Conservation (phyloP, 2,329 filamentous ascomycete genomes). For the Hypocrella siamensis region DNA sequence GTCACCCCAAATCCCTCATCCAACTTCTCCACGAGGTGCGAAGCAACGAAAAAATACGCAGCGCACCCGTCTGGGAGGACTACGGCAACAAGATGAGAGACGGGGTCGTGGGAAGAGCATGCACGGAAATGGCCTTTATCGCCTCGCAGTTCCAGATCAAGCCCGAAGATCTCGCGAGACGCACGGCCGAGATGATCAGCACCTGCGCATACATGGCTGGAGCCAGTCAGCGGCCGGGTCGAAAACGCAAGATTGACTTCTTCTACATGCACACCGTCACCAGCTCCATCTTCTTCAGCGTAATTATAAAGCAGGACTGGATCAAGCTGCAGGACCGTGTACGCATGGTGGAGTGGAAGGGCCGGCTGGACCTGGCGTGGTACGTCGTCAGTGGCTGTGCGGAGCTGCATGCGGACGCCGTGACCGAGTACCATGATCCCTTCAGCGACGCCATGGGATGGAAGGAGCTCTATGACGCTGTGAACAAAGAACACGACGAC, state of each 20-base stretch:
- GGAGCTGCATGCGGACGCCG: constrained; percentile 7
- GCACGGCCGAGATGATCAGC: constrained; percentile 16
- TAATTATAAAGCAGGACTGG: constrained; percentile 15
- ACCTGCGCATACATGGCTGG: constrained; percentile 8
- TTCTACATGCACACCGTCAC: constrained; percentile 27
- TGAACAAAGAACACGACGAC: constrained; percentile 14
- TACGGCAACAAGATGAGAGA: not conserved
- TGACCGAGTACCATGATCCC: constrained; percentile 7
- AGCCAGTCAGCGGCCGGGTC: constrained; percentile 34
- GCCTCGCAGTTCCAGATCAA: constrained; percentile 31
- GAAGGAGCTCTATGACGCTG: constrained; percentile 10
- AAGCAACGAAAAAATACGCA: not conserved
- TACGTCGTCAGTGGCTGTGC: constrained; percentile 44
- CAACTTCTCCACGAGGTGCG: not conserved
- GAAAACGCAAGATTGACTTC: constrained; percentile 51
- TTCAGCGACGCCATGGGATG: constrained; percentile 10
- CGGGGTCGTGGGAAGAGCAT: constrained; percentile 28
- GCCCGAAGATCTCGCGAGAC: constrained; percentile 21
- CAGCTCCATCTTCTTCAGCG: constrained; percentile 14
- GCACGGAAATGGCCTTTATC: constrained; percentile 36
- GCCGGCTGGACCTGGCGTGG: constrained; percentile 42
- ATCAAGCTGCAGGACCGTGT: constrained; percentile 24
- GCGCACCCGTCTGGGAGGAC: not conserved
- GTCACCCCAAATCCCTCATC: not conserved
- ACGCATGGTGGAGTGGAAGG: constrained; percentile 52